Conservation (phyloP, 2,329 filamentous ascomycete genomes). For the Fusarium buharicum region DNA sequence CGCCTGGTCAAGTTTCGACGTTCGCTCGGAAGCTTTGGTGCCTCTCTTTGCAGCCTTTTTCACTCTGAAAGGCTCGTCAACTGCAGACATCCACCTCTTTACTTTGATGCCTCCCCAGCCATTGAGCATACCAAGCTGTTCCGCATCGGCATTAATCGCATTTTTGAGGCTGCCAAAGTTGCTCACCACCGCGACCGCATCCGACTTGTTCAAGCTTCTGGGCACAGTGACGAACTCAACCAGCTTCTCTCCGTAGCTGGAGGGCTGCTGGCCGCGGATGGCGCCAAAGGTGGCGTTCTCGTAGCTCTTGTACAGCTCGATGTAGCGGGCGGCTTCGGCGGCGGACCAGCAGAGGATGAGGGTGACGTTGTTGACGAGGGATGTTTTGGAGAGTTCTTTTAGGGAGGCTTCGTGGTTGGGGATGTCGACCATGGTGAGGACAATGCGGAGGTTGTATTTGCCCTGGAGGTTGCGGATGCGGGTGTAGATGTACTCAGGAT, state of each 20-base stretch:
- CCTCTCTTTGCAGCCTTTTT: conserved; percentile 71
- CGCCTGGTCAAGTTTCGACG: conserved; percentile 52
- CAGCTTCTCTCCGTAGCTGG: conserved; percentile 84
- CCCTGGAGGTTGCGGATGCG: conserved; percentile 86
- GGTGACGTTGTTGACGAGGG: conserved; percentile 90
- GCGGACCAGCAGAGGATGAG: conserved; percentile 94
- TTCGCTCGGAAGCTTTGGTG: conserved; percentile 43
- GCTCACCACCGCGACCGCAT: conserved; percentile 88
- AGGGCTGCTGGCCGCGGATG: conserved; percentile 86
- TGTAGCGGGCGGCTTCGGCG: conserved; percentile 90
- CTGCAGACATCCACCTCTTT: conserved; percentile 81
- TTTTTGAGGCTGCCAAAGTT: conserved; percentile 90
- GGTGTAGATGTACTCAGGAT: conserved; percentile 97
- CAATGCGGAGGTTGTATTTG: conserved; percentile 85
- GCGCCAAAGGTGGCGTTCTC: conserved; percentile 84
- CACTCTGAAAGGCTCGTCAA: conserved; percentile 85
- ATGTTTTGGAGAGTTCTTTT: conserved; percentile 91
- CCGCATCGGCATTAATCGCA: conserved; percentile 86
- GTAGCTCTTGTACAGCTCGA: conserved; percentile 94
- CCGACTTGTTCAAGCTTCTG: conserved; percentile 90
- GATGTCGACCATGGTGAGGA: conserved; percentile 94
- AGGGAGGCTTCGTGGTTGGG: conserved; percentile 91
- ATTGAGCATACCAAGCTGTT: conserved; percentile 84
- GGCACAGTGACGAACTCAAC: conserved; percentile 94
- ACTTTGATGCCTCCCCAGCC: conserved; percentile 98